Evolutionary conservation across 371 early-diverging fungal genomes (phyloP).

Genomic region (Phascolomyces articulosus): DNA sequence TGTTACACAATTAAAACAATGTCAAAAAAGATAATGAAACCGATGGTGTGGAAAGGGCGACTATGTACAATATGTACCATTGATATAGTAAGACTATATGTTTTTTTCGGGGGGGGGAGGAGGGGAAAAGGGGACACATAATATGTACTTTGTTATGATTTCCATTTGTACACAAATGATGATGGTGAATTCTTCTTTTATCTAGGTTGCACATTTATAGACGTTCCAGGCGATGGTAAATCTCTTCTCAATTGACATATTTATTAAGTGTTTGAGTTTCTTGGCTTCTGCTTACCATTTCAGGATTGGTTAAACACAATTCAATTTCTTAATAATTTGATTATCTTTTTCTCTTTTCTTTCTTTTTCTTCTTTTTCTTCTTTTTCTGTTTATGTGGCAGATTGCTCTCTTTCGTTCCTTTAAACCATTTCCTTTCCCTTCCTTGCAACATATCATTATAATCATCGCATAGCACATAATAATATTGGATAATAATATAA

Average conservation of each 20-base stretch:
- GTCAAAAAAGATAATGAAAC: too few species aligned
- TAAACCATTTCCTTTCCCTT: background rate
- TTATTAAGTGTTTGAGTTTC: background rate
- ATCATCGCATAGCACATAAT: too few species aligned
- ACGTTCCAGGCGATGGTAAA: background rate
- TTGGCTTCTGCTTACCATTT: constrained; percentile 5
- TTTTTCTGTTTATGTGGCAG: background rate
- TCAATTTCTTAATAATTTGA: background rate
- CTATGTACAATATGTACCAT: too few species aligned
- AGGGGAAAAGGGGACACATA: too few species aligned
- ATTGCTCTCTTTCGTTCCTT: background rate
- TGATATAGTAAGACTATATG: too few species aligned
- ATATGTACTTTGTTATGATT: too few species aligned
- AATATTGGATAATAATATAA: too few species aligned
- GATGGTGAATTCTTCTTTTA: too few species aligned
- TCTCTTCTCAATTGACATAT: background rate
- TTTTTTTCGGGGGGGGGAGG: too few species aligned
- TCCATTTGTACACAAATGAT: too few species aligned
- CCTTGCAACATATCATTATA: constrained; percentile 1
- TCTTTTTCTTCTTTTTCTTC: background rate
- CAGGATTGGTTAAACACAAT: background rate
- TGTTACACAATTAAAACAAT: too few species aligned
- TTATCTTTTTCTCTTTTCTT: background rate
- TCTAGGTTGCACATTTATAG: background rate
- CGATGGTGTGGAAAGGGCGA: too few species aligned